Evolutionary conservation across 1,284 basidiomycete genomes (phyloP).

Genomic region (Tilletiopsis washingtonensis): DNA sequence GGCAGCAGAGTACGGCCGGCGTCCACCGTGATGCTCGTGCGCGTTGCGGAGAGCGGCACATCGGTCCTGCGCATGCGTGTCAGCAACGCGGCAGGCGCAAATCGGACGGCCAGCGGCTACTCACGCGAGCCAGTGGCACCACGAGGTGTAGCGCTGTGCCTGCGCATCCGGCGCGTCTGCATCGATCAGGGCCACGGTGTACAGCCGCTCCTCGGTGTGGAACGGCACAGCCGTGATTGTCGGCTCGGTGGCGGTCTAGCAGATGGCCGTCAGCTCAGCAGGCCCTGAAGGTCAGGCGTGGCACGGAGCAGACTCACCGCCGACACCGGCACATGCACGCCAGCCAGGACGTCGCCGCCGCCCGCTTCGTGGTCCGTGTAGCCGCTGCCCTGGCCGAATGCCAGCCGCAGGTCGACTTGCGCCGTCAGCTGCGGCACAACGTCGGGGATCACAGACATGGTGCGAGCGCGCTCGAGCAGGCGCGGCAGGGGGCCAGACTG

Average conservation of each 20-base stretch:
- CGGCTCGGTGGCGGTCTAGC: constrained; percentile 60
- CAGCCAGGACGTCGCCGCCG: constrained; percentile 61
- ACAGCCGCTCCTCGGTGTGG: constrained; percentile 69
- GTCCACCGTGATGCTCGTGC: constrained; percentile 39
- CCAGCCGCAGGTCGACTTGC: constrained; percentile 63
- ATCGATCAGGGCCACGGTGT: constrained; percentile 81
- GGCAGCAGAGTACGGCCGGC: constrained; percentile 55
- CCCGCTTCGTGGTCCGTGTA: constrained; percentile 44
- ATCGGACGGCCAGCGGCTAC: neutral
- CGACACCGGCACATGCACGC: constrained; percentile 45
- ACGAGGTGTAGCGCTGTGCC: constrained; percentile 61
- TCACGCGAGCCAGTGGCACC: constrained; percentile 71
- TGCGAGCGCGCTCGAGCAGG: constrained; percentile 35
- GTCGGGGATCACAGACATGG: constrained; percentile 86
- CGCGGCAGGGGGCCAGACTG: constrained; percentile 61
- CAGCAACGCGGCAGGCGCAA: neutral
- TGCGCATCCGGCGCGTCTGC: constrained; percentile 75
- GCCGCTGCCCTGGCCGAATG: constrained; percentile 48
- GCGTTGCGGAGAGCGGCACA: constrained; percentile 58
- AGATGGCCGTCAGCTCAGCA: neutral
- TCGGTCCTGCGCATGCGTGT: constrained; percentile 41
- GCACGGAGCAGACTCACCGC: neutral
- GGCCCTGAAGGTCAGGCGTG: neutral
- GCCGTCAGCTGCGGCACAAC: constrained; percentile 67
- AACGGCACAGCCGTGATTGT: constrained; percentile 65